A percentile compares a stretch with the other conserved stretches of the same genome.
These are phyloP conservation scores for Triadica sebifera DNA, from an alignment of 345 rosid species.

Conservation along the genomic window DNA sequence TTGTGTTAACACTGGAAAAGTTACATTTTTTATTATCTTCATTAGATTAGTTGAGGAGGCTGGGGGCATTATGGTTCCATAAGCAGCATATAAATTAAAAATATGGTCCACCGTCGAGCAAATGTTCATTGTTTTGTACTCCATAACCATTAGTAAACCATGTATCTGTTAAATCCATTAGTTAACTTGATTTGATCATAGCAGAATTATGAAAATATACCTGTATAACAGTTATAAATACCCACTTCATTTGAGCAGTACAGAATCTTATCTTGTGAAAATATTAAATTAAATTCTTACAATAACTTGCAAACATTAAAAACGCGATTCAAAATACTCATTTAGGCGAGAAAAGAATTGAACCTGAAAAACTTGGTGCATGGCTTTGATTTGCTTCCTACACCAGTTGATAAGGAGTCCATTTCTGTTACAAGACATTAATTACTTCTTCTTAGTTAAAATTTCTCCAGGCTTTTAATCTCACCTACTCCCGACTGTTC, in stretches of 20 bases:
- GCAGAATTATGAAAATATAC: constrained; percentile 26
- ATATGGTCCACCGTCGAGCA: neutral
- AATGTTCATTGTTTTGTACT: constrained; percentile 15
- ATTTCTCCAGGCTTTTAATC: constrained; percentile 27
- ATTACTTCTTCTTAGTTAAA: constrained; percentile 46
- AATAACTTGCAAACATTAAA: constrained; percentile 26
- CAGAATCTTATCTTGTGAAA: constrained; percentile 21
- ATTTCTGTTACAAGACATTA: constrained; percentile 85
- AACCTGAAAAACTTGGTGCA: constrained; percentile 99
- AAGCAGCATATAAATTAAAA: neutral
- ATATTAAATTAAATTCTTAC: constrained; percentile 19
- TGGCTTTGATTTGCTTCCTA: constrained; percentile 99
- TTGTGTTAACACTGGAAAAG: constrained; percentile 6
- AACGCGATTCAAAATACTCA: constrained; percentile 31
- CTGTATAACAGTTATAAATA: constrained; percentile 44
- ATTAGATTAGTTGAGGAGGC: neutral
- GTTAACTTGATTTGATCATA: constrained; percentile 32
- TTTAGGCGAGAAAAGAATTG: constrained; percentile 59
- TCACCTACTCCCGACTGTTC: neutral
- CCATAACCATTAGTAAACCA: constrained; percentile 16
- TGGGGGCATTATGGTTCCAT: neutral
- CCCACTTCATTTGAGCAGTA: constrained; percentile 37
- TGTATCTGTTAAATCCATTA: constrained; percentile 31
- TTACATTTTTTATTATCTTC: constrained; percentile 12
- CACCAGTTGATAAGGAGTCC: constrained; percentile 86